A percentile compares a stretch with the other conserved stretches of the same genome.
These are phyloP conservation scores for Citrus hindsii DNA, from an alignment of 345 rosid species.

Conservation along the genomic window DNA sequence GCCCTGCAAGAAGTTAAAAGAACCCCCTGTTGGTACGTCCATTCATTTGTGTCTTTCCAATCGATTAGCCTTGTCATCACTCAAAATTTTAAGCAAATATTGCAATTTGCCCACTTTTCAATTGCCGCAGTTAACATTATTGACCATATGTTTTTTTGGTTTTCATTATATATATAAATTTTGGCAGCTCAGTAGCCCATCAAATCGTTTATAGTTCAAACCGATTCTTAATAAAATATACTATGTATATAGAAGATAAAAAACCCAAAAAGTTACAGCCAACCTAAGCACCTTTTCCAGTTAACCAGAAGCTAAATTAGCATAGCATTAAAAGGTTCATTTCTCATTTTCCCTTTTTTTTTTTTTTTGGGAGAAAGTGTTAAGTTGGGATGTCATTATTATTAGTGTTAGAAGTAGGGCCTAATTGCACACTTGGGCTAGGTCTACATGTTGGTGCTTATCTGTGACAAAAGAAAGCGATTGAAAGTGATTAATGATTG, in stretches of 20 bases:
- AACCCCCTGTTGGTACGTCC: slow-evolving; percentile 22
- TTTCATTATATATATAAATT: neutral
- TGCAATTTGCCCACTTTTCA: slow-evolving; percentile 1
- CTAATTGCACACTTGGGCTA: slow-evolving; percentile 31
- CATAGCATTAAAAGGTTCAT: too few relatives aligned
- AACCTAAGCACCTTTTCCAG: slow-evolving; percentile 4
- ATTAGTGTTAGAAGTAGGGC: slow-evolving; percentile 37
- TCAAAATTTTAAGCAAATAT: neutral
- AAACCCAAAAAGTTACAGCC: slow-evolving; percentile 1
- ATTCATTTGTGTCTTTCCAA: slow-evolving; percentile 17
- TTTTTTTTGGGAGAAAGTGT: slow-evolving; percentile 1
- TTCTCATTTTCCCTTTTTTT: neutral
- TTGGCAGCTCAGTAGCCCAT: neutral
- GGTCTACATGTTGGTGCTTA: slow-evolving; percentile 67
- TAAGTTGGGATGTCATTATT: slow-evolving; percentile 43
- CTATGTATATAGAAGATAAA: too few relatives aligned
- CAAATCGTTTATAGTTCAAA: slow-evolving; percentile 9
- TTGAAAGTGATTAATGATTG: slow-evolving; percentile 30
- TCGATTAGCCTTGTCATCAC: slow-evolving; percentile 19
- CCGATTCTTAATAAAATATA: neutral
- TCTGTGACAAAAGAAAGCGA: slow-evolving; percentile 43
- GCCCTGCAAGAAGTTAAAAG: slow-evolving; percentile 28
- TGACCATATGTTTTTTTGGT: neutral
- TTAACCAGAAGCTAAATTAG: too few relatives aligned
- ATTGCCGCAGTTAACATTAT: neutral